These are phyloP conservation scores for Cnidoscolus chayamansa DNA, from an alignment of 441 rosid genomes.

Conservation along the genomic window DNA sequence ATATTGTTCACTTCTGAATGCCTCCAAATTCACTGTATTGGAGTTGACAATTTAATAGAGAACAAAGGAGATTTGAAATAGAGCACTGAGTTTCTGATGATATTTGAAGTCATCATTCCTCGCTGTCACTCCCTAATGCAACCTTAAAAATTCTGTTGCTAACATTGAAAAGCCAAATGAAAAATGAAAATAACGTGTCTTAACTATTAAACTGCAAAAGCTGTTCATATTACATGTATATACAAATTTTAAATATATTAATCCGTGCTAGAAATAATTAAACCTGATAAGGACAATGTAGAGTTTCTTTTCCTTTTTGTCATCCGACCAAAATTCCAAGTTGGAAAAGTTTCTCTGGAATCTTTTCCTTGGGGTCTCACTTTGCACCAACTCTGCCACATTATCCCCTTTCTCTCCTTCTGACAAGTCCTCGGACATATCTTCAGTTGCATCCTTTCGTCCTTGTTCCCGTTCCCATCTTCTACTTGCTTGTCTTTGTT, in stretches of 20 bases:
- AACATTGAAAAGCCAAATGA: background rate
- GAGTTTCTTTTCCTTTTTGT: slow-evolving; percentile 84
- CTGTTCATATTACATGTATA: slow-evolving; percentile 10
- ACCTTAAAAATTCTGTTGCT: background rate
- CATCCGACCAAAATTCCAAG: slow-evolving; percentile 91
- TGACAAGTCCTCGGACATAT: slow-evolving; percentile 86
- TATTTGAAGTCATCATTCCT: background rate
- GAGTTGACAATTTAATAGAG: background rate
- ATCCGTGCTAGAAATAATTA: background rate
- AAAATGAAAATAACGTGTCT: background rate
- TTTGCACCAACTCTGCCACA: slow-evolving; percentile 50
- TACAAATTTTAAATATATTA: background rate
- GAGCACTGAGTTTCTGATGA: background rate
- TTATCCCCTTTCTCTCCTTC: slow-evolving; percentile 92
- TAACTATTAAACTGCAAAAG: background rate
- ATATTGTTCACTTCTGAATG: background rate
- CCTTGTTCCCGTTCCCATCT: slow-evolving; percentile 83
- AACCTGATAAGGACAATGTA: slow-evolving; percentile 91
- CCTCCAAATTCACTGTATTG: background rate
- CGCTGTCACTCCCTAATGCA: background rate
- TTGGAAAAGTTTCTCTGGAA: slow-evolving; percentile 67
- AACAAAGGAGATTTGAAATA: background rate
- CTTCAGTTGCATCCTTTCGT: slow-evolving; percentile 74
- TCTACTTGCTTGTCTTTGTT: slow-evolving; percentile 56
- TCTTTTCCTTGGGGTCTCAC: slow-evolving; percentile 58